Conservation (phyloP, 495 filamentous ascomycete genomes). For the Tuber magnatum region DNA sequence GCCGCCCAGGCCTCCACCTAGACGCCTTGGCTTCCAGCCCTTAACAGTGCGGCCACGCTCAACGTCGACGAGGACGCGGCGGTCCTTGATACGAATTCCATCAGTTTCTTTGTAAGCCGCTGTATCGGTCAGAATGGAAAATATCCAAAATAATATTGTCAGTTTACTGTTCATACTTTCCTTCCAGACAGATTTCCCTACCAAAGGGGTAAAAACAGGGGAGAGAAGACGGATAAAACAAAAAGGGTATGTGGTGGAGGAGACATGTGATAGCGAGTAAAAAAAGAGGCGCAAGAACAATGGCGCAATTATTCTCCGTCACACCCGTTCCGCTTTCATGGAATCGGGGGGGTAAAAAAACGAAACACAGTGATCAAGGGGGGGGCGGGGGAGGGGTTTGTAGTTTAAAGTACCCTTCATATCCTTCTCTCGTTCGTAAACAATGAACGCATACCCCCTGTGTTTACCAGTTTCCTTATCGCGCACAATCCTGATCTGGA, state of each 20-base stretch:
- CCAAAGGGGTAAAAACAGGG: conserved; percentile 14
- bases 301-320: conserved; percentile 35
- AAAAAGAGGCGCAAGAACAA: conserved; percentile 33
- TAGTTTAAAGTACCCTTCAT: conserved; percentile 82
- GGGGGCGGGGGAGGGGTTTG: conserved; percentile 42
- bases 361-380: conserved; percentile 40
- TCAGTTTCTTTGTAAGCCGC: conserved; percentile 81
- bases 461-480: conserved; percentile 74
- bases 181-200: conserved; percentile 10
- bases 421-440: conserved; percentile 94
- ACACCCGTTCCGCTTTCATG: conserved; percentile 26
- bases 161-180: conserved; percentile 42
- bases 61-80: conserved; percentile 87
- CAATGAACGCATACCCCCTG: conserved; percentile 91
- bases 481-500: conserved; percentile 78
- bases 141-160: conserved; percentile 38
- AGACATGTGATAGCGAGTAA: conserved; percentile 31
- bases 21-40: conserved; percentile 86
- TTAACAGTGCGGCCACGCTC: conserved; percentile 92
- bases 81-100: conserved; percentile 84
- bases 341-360: conserved; percentile 32
- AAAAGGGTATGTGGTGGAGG: conserved; percentile 18
- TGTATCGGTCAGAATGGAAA: conserved; percentile 43
- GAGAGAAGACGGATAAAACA: conserved; percentile 20
- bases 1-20: conserved; percentile 86